Conservation (phyloP, 345 rosid species). For the Rubroshorea leprosula region DNA sequence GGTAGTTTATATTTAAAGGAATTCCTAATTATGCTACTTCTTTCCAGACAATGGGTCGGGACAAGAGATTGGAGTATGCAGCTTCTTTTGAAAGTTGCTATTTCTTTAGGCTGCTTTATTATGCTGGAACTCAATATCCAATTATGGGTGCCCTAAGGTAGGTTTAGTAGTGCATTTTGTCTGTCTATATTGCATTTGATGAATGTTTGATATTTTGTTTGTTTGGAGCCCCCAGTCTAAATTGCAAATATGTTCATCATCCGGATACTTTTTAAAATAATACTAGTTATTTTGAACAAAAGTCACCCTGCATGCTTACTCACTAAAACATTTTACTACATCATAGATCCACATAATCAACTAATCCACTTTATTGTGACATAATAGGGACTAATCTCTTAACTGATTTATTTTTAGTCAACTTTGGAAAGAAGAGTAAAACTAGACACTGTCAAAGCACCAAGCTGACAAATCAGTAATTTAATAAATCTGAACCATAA, state of each 20-base stretch:
- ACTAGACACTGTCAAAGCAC: background rate
- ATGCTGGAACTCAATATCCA: slow-evolving; percentile 90
- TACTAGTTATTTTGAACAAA: too few relatives aligned
- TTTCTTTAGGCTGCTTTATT: slow-evolving; percentile 82
- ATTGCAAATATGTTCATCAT: background rate
- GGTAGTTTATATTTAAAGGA: background rate
- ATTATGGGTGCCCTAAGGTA: slow-evolving; percentile 97
- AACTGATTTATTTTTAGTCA: background rate
- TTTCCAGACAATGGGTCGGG: slow-evolving; percentile 82
- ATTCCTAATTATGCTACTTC: slow-evolving; percentile 11
- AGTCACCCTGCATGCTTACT: too few relatives aligned
- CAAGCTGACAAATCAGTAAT: background rate
- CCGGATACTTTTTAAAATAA: background rate
- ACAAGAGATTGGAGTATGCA: slow-evolving; percentile 81
- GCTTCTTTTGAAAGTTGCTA: slow-evolving; percentile 83
- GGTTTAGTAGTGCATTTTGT: background rate
- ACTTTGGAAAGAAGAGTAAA: background rate
- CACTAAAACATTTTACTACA: too few relatives aligned
- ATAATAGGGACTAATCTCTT: too few relatives aligned
- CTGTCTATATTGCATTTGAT: background rate
- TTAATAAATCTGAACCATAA: background rate
- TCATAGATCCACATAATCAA: too few relatives aligned
- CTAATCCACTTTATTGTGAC: too few relatives aligned
- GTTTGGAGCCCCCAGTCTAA: background rate
- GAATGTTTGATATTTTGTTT: background rate